A percentile compares a stretch with the other conserved stretches of the same genome.
Conservation (phyloP, 176 grass and related monocot species). For the Bolboschoenus planiculmis region DNA sequence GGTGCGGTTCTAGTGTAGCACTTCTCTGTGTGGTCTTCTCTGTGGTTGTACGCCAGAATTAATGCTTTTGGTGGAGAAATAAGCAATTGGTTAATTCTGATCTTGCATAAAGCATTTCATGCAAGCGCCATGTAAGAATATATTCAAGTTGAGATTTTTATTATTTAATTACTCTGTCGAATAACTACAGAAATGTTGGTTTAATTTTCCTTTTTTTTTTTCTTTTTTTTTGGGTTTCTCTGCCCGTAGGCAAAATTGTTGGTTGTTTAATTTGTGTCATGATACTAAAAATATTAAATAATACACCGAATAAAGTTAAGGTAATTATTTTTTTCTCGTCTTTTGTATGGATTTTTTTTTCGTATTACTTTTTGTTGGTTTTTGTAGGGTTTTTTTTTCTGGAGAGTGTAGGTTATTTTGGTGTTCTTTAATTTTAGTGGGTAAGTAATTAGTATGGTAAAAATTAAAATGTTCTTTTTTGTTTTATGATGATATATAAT, state of each 20-base stretch:
- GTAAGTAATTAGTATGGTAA: not conserved
- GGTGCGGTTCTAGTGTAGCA: constrained; percentile 10
- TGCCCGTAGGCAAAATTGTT: too few species aligned
- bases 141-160: not conserved
- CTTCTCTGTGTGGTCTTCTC: not conserved
- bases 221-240: too few species aligned
- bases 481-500: not conserved
- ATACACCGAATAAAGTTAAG: constrained; percentile 2
- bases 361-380: not conserved
- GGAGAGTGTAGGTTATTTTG: too few species aligned
- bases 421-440: not conserved
- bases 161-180: not conserved
- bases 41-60: not conserved
- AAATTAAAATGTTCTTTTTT: not conserved
- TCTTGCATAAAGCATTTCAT: not conserved
- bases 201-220: too few species aligned
- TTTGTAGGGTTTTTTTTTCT: too few species aligned
- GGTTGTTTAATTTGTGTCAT: constrained; percentile 4
- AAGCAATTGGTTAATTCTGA: not conserved
- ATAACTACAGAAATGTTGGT: not conserved
- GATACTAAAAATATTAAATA: not conserved
- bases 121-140: not conserved
- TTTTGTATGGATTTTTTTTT: not conserved
- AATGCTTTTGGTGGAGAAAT: not conserved
- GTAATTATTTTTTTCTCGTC: not conserved